These are phyloP conservation scores for Naematelia encephala DNA, from an alignment of 768 basidiomycete genomes.

Conservation along the genomic window DNA sequence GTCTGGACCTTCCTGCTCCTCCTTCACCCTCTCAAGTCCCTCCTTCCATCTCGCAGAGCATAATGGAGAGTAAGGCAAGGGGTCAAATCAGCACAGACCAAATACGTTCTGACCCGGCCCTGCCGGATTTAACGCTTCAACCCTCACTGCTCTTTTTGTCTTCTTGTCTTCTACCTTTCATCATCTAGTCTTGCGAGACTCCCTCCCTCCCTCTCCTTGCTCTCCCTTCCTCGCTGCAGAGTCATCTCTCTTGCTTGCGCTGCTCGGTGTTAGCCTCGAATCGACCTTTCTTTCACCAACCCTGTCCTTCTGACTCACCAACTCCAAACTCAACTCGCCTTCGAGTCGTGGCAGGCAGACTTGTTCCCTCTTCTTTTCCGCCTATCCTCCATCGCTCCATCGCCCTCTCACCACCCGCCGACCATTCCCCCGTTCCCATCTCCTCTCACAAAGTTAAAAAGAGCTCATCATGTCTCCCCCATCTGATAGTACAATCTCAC, in stretches of 20 bases:
- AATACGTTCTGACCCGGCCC: not conserved
- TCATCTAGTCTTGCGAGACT: not conserved
- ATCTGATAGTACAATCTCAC: not conserved
- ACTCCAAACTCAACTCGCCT: not conserved
- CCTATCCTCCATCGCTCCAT: not conserved
- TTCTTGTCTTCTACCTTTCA: not conserved
- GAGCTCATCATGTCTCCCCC: not conserved
- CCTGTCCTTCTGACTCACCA: not conserved
- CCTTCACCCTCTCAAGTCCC: not conserved
- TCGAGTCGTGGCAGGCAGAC: not conserved
- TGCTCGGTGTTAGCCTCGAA: not conserved
- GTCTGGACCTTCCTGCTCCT: not conserved
- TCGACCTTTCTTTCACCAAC: not conserved
- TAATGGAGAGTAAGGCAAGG: not conserved
- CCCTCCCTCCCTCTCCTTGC: not conserved
- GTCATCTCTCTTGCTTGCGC: not conserved
- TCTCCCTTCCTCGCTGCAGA: not conserved
- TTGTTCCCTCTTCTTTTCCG: not conserved
- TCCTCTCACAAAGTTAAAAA: constrained; percentile 1
- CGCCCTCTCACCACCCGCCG: not conserved
- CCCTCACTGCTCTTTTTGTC: not conserved
- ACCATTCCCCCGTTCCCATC: not conserved
- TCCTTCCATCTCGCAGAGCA: not conserved
- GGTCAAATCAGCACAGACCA: not conserved
- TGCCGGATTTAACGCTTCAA: not conserved